Evolutionary conservation across 345 rosid genomes (phyloP).

Genomic region (Eucalyptus rudis): DNA sequence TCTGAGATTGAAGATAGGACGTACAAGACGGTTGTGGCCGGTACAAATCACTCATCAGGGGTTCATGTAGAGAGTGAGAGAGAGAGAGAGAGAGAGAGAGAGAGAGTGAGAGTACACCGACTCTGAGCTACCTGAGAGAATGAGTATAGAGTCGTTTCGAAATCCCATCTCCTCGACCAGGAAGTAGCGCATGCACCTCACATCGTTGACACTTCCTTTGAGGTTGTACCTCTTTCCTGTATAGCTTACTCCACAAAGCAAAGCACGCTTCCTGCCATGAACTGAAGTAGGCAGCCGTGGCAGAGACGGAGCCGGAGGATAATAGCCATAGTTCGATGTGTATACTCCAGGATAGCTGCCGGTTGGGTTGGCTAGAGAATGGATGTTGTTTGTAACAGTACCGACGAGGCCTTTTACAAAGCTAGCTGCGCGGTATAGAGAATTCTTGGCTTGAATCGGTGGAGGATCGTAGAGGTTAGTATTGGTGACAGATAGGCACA

Average conservation of each 20-base stretch:
- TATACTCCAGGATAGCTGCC: not conserved
- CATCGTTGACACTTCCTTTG: conserved; percentile 45
- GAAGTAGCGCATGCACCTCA: conserved; percentile 35
- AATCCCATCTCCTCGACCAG: conserved; percentile 33
- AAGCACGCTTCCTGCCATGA: conserved; percentile 30
- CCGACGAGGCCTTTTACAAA: not conserved
- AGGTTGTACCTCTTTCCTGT: conserved; percentile 18
- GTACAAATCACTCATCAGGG: not conserved
- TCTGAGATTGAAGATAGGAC: not conserved
- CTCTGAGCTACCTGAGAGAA: conserved; percentile 10
- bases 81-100: not conserved
- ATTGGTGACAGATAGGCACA: conserved; percentile 28
- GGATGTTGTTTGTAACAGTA: not conserved
- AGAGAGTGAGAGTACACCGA: not conserved
- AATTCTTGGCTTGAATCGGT: not conserved
- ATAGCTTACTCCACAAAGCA: conserved; percentile 45
- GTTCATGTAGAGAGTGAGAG: not conserved
- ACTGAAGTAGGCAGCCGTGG: not conserved
- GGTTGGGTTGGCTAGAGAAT: not conserved
- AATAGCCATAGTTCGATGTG: not conserved
- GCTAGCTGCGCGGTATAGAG: not conserved
- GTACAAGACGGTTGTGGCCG: not conserved
- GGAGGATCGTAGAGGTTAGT: conserved; percentile 2
- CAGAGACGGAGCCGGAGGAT: not conserved
- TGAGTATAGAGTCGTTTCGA: conserved; percentile 23